phyloP scores from a whole-genome alignment of 306 rosid species.

The Myrica gale region DNA sequence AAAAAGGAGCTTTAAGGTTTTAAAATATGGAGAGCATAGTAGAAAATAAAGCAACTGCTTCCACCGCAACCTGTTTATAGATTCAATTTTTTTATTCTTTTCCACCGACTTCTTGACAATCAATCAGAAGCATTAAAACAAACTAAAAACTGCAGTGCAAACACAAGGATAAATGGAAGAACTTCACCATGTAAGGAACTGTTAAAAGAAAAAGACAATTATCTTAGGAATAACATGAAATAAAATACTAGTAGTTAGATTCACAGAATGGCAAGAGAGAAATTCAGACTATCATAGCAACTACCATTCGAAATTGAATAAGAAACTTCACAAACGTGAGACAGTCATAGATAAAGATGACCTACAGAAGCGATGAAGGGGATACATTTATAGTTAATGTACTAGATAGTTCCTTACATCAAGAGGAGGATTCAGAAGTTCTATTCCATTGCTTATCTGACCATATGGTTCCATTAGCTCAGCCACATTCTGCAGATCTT shows the following conservation, averaged over 20 bases:
- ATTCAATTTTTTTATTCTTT: not conserved
- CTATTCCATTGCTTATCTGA: constrained; percentile 93
- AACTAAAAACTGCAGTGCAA: not conserved
- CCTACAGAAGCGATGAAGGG: constrained; percentile 16
- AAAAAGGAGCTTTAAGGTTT: no score
- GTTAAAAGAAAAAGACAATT: not conserved
- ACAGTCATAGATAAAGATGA: not conserved
- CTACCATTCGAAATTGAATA: constrained; percentile 25
- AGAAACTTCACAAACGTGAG: not conserved
- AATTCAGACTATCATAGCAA: constrained; percentile 4
- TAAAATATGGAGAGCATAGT: not conserved
- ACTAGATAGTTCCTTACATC: constrained; percentile 59
- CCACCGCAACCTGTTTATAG: not conserved
- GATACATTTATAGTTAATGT: constrained; percentile 18
- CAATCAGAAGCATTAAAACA: not conserved
- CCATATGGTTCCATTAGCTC: constrained; percentile 98
- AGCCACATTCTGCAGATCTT: constrained; percentile 80
- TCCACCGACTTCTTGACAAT: not conserved
- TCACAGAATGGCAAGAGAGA: constrained; percentile 15
- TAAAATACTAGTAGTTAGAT: not conserved
- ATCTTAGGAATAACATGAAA: not conserved
- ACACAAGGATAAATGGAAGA: not conserved
- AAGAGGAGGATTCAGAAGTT: constrained; percentile 84
- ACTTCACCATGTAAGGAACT: not conserved
- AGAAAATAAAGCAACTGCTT: not conserved